Conservation (phyloP, 257 asterid species). For the Jacaranda mimosifolia region DNA sequence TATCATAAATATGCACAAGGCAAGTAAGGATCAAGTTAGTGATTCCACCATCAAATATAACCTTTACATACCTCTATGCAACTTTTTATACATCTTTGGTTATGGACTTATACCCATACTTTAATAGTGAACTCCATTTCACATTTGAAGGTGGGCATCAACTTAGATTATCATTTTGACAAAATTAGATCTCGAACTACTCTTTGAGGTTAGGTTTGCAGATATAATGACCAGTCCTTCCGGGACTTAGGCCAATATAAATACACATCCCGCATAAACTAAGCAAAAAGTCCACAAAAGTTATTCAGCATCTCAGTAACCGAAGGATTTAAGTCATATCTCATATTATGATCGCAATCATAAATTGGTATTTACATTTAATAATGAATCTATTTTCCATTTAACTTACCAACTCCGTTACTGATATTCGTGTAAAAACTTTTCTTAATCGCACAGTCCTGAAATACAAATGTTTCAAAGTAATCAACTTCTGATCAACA, state of each 20-base stretch:
- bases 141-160: not conserved
- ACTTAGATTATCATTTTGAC: constrained; percentile 5
- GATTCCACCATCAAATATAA: not conserved
- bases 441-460: not conserved
- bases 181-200: not conserved
- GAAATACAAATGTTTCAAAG: not conserved
- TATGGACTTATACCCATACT: not conserved
- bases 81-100: not conserved
- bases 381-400: not conserved
- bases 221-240: constrained; percentile 11
- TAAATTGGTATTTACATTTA: not conserved
- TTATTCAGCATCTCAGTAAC: not conserved
- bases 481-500: not conserved
- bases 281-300: not conserved
- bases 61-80: not conserved
- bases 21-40: constrained; percentile 13
- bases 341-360: constrained; percentile 4
- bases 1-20: not conserved
- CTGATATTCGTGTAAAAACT: not conserved
- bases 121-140: not conserved
- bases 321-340: not conserved
- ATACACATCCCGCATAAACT: not conserved
- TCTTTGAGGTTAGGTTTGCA: constrained; percentile 1
- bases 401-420: constrained; percentile 6
- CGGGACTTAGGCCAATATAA: not conserved